Evolutionary conservation across 148 eudicot genomes (phyloP).

Genomic region (Beta vulgaris): DNA sequence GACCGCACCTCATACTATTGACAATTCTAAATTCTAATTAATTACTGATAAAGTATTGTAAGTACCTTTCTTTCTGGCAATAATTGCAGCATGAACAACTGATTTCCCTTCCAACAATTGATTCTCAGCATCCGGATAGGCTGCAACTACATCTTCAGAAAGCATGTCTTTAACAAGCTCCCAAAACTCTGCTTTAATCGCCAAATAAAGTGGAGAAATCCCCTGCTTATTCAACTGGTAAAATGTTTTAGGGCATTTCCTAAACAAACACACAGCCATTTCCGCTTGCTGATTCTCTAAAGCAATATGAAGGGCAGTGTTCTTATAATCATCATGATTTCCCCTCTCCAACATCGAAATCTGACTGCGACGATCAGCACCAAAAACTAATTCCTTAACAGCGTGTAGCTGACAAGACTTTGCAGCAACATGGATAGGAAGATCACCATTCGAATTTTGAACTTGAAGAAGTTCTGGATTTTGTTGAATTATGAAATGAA

Average conservation of each 20-base stretch:
- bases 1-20: too few species aligned
- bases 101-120: constrained; percentile 10
- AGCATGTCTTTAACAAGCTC: not conserved
- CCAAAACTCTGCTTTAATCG: constrained; percentile 13
- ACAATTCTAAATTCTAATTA: too few species aligned
- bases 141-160: not conserved
- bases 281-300: constrained; percentile 5
- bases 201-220: constrained; percentile 18
- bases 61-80: constrained; percentile 22
- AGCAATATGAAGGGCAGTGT: constrained; percentile 25
- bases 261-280: not conserved
- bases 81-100: constrained; percentile 32
- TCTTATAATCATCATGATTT: constrained; percentile 10
- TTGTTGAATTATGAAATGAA: not conserved
- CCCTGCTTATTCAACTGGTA: not conserved
- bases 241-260: not conserved
- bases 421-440: constrained; percentile 30
- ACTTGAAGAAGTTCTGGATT: not conserved
- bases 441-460: constrained; percentile 20
- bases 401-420: constrained; percentile 10
- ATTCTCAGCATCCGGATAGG: not conserved
- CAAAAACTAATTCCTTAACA: not conserved
- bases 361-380: too few species aligned
- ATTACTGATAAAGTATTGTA: too few species aligned
- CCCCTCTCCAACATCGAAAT: not conserved